A percentile compares a stretch with the other conserved stretches of the same genome.
Conservation (phyloP, 1,139 yeast genomes). For the Yamadazyma sp. region DNA sequence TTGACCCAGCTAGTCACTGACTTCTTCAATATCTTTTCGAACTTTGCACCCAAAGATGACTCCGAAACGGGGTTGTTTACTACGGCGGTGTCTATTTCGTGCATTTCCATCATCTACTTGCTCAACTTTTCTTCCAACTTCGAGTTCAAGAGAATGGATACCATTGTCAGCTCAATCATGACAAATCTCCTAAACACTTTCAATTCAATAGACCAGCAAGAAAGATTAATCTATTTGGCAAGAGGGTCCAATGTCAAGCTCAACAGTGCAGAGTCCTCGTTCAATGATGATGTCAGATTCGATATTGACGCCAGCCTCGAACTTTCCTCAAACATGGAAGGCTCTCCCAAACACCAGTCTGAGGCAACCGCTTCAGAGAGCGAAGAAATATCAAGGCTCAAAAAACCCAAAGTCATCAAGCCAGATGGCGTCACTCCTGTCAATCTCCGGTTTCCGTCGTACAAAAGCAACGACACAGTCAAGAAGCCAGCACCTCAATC, state of each 20-base stretch:
- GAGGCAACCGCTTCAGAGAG: not conserved
- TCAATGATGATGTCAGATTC: conserved; percentile 5
- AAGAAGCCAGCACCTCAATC: conserved; percentile 6
- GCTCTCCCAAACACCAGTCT: not conserved
- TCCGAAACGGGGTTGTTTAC: conserved; percentile 40
- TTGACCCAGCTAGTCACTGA: conserved; percentile 31
- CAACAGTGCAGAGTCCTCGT: conserved; percentile 7
- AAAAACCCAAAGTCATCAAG: conserved; percentile 1
- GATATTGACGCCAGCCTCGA: conserved; percentile 3
- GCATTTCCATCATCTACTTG: conserved; percentile 14
- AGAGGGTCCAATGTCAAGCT: conserved; percentile 28
- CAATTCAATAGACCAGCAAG: conserved; percentile 25
- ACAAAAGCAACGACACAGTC: conserved; percentile 9
- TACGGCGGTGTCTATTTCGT: conserved; percentile 26
- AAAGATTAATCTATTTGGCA: conserved; percentile 32
- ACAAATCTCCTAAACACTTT: conserved; percentile 25
- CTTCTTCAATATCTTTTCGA: conserved; percentile 37
- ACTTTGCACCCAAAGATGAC: conserved; percentile 33
- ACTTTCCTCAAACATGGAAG: not conserved
- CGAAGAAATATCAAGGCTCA: not conserved
- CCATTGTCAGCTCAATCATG: conserved; percentile 19
- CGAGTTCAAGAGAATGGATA: conserved; percentile 16
- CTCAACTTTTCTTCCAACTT: conserved; percentile 11
- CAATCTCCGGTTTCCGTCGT: conserved; percentile 17
- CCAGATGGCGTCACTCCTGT: conserved; percentile 2